Evolutionary conservation across 345 rosid species (phyloP), one percentile per base, ranked within the genome.

Genomic region (Noccaea caerulescens): DNA sequence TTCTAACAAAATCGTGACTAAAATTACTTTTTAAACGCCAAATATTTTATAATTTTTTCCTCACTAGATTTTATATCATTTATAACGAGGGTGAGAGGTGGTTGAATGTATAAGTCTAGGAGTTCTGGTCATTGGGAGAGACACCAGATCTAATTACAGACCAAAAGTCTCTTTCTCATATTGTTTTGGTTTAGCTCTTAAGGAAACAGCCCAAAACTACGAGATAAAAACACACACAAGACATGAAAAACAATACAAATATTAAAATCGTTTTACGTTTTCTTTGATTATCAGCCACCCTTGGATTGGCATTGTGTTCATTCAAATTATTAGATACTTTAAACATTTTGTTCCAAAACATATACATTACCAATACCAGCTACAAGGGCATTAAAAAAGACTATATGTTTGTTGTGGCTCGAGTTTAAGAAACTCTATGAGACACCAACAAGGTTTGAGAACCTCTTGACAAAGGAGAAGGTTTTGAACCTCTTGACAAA

Each of bases 141-240:
- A 73, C 77, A 49, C 52, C 13, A 16, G 33, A 73, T 65, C 77
- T 66, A 41, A 73, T 73, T 66, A 73, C 77, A 66, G 77, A 66
- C 66, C 59, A 73, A 73, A 73, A 42, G 77, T 73, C 77, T 47
- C 18, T 43, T 18, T 73, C 77, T 5, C 30, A 43, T 4, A 10
- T 73, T 73, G 66, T 72, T 66, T 73, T 73, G 58, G 72, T 66
- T 73, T 66, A 47, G 27, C 25, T 58, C 59, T 45, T 6, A 73
- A 49, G 77, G 69, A 72, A 72, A 44, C 76, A 63, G 14, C 41
- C 49, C 27, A 72, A 36, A 34, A 63, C 50, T 23, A 63, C 23
- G 69, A 63, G 69, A 63, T 10, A n/a, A 41, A 43, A 30, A 16
- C 18, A 52, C 62, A 44, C 68, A 36, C 46, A 20, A 33, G 45